phyloP scores from a whole-genome alignment of 202 grass and related monocot species.

The Cymbopogon flexuosus region DNA sequence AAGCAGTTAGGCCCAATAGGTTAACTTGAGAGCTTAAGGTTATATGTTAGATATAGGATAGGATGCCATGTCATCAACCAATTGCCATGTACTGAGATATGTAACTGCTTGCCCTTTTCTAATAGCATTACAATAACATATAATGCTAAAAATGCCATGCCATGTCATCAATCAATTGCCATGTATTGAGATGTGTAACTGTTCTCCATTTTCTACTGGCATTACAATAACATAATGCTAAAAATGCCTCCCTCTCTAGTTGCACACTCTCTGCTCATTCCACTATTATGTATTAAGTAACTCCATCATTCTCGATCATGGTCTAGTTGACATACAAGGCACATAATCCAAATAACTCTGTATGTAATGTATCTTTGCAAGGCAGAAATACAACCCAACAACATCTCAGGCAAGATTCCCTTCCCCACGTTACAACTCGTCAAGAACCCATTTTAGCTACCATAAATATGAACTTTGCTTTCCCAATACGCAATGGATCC shows the following conservation, averaged over 20 bases:
- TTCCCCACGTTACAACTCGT: constrained; percentile 29
- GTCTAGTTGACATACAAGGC: no score
- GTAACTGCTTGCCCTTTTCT: background rate
- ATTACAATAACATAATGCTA: background rate
- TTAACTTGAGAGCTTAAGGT: background rate
- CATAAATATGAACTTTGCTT: constrained; percentile 11
- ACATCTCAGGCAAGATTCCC: background rate
- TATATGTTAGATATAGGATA: background rate
- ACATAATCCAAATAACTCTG: no score
- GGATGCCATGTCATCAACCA: constrained; percentile 18
- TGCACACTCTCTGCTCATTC: no score
- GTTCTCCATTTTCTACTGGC: background rate
- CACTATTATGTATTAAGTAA: no score
- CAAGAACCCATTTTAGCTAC: constrained; percentile 14
- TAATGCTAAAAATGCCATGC: background rate
- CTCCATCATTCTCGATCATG: no score
- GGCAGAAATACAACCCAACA: background rate
- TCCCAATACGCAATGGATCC: constrained; percentile 24
- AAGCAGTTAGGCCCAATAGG: background rate
- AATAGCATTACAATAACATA: background rate
- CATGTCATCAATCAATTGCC: constrained; percentile 10
- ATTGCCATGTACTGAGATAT: background rate
- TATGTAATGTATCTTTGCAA: no score
- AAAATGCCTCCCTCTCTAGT: no score
- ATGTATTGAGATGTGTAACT: background rate